A percentile compares a stretch with the other conserved stretches of the same genome.
Evolutionary conservation across 2,329 filamentous ascomycete genomes (phyloP).

Genomic region (Sporothrix mexicana): DNA sequence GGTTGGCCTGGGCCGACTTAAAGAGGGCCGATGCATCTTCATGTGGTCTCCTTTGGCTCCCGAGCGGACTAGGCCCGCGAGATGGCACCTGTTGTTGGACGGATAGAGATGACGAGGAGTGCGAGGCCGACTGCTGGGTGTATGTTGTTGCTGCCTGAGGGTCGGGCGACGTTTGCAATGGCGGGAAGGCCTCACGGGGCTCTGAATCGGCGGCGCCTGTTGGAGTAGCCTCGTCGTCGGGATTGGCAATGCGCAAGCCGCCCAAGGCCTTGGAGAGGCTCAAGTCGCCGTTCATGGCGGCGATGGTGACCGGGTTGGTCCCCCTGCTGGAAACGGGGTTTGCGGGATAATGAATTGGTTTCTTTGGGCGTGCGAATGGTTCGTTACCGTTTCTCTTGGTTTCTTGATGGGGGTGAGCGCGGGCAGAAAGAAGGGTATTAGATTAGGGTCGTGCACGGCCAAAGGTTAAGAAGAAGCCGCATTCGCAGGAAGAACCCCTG

Average conservation of each 20-base stretch:
- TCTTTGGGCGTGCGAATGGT: not conserved
- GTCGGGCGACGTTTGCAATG: conserved; percentile 27
- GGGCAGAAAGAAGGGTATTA: not conserved
- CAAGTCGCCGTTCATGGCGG: conserved; percentile 85
- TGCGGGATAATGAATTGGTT: conserved; percentile 13
- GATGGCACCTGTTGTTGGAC: conserved; percentile 31
- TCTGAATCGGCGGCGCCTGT: conserved; percentile 21
- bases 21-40: conserved; percentile 40
- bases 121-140: conserved; percentile 1
- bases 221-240: conserved; percentile 64
- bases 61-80: conserved; percentile 34
- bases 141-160: conserved; percentile 21
- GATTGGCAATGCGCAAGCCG: conserved; percentile 95
- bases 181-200: conserved; percentile 7
- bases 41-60: not conserved
- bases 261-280: conserved; percentile 92
- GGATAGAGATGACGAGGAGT: conserved; percentile 25
- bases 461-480: conserved; percentile 15
- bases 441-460: conserved; percentile 33
- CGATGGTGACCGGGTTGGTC: conserved; percentile 24
- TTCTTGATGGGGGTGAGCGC: not conserved
- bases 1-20: conserved; percentile 41
- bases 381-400: no score
- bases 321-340: conserved; percentile 3
- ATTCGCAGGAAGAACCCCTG: conserved; percentile 27